A percentile compares a stretch with the other conserved stretches of the same genome.
phyloP scores from a whole-genome alignment of 75 land plant species.

The Cryptomeria japonica region DNA sequence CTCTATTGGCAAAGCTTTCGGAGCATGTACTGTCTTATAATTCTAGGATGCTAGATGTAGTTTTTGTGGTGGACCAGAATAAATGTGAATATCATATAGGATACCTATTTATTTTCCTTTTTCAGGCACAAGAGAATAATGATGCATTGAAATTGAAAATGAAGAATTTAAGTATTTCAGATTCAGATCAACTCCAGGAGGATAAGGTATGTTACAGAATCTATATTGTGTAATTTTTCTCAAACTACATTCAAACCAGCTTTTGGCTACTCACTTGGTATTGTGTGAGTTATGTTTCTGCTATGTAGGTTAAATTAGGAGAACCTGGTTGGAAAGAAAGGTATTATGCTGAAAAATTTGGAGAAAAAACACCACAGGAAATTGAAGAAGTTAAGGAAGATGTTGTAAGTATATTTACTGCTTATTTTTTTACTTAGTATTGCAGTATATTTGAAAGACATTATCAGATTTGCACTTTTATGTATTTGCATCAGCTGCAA shows the following conservation, averaged over 20 bases:
- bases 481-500: not conserved
- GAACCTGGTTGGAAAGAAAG: slow-evolving; percentile 95
- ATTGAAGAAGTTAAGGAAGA: slow-evolving; percentile 57
- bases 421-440: not conserved
- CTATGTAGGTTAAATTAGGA: slow-evolving; percentile 73
- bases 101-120: not conserved
- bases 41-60: not conserved
- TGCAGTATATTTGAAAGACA: not conserved
- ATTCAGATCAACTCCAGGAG: not conserved
- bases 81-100: not conserved
- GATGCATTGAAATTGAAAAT: slow-evolving; percentile 4
- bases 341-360: slow-evolving; percentile 89
- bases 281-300: not conserved
- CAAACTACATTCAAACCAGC: not conserved
- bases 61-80: not conserved
- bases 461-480: not conserved
- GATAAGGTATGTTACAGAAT: slow-evolving; percentile 17
- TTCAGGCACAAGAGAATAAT: slow-evolving; percentile 7
- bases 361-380: slow-evolving; percentile 36
- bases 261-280: not conserved
- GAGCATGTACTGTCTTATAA: too few relatives aligned
- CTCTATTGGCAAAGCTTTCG: too few relatives aligned
- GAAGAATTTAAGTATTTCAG: slow-evolving; percentile 10
- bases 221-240: not conserved
- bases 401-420: slow-evolving; percentile 52